phyloP scores from a whole-genome alignment of 108 stramenopile species.

The Skeletonema potamos region DNA sequence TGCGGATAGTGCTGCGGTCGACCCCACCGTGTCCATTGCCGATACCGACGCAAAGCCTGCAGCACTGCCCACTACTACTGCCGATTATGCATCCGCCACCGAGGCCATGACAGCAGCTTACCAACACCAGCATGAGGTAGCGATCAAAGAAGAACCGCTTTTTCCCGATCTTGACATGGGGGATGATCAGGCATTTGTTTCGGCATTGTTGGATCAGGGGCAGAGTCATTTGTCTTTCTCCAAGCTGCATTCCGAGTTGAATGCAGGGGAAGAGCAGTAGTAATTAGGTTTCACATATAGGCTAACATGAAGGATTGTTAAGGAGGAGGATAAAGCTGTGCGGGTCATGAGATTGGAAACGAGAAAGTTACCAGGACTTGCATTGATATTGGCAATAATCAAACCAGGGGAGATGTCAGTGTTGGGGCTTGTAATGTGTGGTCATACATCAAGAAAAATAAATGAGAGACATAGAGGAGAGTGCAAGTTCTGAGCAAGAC shows the following conservation, averaged over 20 bases:
- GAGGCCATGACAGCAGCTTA: constrained; percentile 15
- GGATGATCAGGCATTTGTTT: constrained; percentile 88
- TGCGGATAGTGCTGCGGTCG: neutral
- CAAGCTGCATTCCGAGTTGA: constrained; percentile 20
- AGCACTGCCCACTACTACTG: neutral
- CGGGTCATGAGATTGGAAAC: neutral
- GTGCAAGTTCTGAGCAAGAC: neutral
- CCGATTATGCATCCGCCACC: constrained; percentile 35
- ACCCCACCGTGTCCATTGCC: neutral
- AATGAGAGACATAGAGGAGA: neutral
- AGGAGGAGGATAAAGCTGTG: neutral
- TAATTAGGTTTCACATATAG: neutral
- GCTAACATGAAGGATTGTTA: neutral
- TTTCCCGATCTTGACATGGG: constrained; percentile 47
- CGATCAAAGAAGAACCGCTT: constrained; percentile 7
- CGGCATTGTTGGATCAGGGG: constrained; percentile 62
- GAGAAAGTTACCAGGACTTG: neutral
- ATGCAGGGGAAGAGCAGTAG: neutral
- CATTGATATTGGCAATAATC: neutral
- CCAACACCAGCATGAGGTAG: neutral
- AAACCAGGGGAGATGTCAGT: neutral
- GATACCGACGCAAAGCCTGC: constrained; percentile 6
- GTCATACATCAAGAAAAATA: neutral
- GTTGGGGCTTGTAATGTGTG: neutral
- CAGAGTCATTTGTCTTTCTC: constrained; percentile 43